Evolutionary conservation across 352 stramenopile genomes (phyloP), one percentile per base, ranked within the genome.

Genomic region (Phytophthora pisi): DNA sequence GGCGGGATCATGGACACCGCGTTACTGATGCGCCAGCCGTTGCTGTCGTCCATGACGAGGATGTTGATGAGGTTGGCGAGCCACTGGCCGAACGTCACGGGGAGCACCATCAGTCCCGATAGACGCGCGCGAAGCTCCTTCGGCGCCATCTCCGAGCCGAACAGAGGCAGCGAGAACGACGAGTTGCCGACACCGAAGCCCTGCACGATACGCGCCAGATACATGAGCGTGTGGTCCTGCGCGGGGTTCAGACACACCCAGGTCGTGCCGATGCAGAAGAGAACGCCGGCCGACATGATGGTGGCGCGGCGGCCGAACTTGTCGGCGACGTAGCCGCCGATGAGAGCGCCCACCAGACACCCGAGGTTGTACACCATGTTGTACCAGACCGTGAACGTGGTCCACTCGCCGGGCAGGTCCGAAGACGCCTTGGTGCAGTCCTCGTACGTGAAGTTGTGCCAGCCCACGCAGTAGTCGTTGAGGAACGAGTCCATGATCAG

Each of bases 311-410:
- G 68, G 3, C 64, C 68, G 49, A 72, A 67, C 5, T 26, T 63
- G 59, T 81, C 65, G 6, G 69, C 69, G 13, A 81, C 30, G 28
- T 68, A 55, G 50, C 73, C 73, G 20, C 73, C 69, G 36, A 81
- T 67, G 16, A 78, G 56, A 0, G 73, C 73, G n/a, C 73, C 73
- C 3, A 68, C 59, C 0, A 81, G 54, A 50, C 73, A 78, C 11
- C 73, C 69, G 24, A 81, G 66, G 66, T 78, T 78, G 69, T 81
- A 81, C 2, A 70, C 51, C 61, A 81, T 76, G 64, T 73, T 71
- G 63, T 74, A 79, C 60, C 64, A 72, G n/a, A 66, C 70, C 9
- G 53, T 72, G 53, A 79, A 79, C 24, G 40, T 75, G 8, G 63
- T 66, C 74, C 74, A 82, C 26, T 70, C 59, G 6, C 46, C 58